These are phyloP conservation scores for Mucor racemosus DNA, from an alignment of 371 early-diverging fungal species.

Conservation along the genomic window DNA sequence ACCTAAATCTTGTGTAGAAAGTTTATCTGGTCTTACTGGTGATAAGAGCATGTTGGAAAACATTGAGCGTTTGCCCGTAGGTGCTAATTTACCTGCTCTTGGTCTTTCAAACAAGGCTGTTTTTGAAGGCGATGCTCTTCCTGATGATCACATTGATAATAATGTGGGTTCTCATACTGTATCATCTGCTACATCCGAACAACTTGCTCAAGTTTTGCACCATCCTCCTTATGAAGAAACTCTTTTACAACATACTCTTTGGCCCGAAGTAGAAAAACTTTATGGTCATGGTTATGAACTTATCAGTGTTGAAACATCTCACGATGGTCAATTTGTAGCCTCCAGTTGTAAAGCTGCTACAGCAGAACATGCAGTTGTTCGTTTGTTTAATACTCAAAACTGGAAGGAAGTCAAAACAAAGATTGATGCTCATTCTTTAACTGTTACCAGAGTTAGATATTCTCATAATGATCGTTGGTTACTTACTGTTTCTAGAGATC, in stretches of 20 bases:
- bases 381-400: slow-evolving; percentile 70
- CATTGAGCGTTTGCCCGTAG: slow-evolving; percentile 67
- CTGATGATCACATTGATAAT: slow-evolving; percentile 51
- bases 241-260: slow-evolving; percentile 87
- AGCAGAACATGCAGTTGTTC: slow-evolving; percentile 77
- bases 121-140: slow-evolving; percentile 59
- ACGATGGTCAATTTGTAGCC: slow-evolving; percentile 77
- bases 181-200: slow-evolving; percentile 58
- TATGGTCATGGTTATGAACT: slow-evolving; percentile 95
- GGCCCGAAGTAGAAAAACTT: slow-evolving; percentile 96
- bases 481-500: slow-evolving; percentile 88
- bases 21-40: slow-evolving; percentile 61
- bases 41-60: slow-evolving; percentile 45
- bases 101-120: slow-evolving; percentile 97
- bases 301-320: slow-evolving; percentile 73
- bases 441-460: slow-evolving; percentile 84
- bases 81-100: slow-evolving; percentile 88
- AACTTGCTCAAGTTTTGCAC: slow-evolving; percentile 53
- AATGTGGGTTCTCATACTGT: slow-evolving; percentile 25
- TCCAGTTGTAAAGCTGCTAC: slow-evolving; percentile 83
- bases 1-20: slow-evolving; percentile 78
- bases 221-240: slow-evolving; percentile 91
- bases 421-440: slow-evolving; percentile 79
- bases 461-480: slow-evolving; percentile 76
- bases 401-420: slow-evolving; percentile 75